Evolutionary conservation across 2,329 filamentous ascomycete species (phyloP).

Genomic region (Bipolaris victoriae): DNA sequence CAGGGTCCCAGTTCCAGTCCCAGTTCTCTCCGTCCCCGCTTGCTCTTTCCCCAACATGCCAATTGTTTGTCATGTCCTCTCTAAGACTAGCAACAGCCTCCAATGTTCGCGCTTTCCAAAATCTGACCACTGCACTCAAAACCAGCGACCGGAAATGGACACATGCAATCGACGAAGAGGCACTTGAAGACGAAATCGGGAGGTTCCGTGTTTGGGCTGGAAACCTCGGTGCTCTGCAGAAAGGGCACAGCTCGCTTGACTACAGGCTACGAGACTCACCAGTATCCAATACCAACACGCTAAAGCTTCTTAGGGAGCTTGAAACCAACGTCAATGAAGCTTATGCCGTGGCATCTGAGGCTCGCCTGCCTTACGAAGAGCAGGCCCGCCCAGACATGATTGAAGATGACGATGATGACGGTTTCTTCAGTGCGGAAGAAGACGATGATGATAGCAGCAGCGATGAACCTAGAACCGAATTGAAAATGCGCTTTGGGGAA

Average conservation of each 20-base stretch:
- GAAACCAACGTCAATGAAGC: slow-evolving; percentile 39
- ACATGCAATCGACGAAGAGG: slow-evolving; percentile 33
- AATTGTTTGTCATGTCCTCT: slow-evolving; percentile 21
- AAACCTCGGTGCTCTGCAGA: slow-evolving; percentile 46
- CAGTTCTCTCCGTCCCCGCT: slow-evolving; percentile 2
- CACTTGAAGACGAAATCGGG: slow-evolving; percentile 46
- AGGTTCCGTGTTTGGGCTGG: slow-evolving; percentile 47
- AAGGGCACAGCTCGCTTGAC: slow-evolving; percentile 47
- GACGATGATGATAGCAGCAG: slow-evolving; percentile 29
- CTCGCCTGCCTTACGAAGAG: slow-evolving; percentile 44
- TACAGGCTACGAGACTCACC: slow-evolving; percentile 48
- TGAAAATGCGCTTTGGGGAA: slow-evolving; percentile 46
- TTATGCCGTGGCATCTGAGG: slow-evolving; percentile 33
- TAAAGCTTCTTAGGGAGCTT: slow-evolving; percentile 45
- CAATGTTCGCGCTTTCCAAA: slow-evolving; percentile 40
- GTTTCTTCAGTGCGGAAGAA: slow-evolving; percentile 38
- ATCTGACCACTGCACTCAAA: slow-evolving; percentile 28
- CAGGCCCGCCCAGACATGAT: slow-evolving; percentile 24
- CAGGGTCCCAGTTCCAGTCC: neutral
- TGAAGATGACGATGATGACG: slow-evolving; percentile 33
- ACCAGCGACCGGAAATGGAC: slow-evolving; percentile 19
- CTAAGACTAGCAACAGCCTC: slow-evolving; percentile 41
- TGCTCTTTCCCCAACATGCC: slow-evolving; percentile 18
- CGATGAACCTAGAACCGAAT: slow-evolving; percentile 34
- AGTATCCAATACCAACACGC: slow-evolving; percentile 39